A percentile compares a stretch with the other conserved stretches of the same genome.
These are phyloP conservation scores for Mycena crocata DNA, from an alignment of 768 basidiomycete genomes.

Conservation along the genomic window DNA sequence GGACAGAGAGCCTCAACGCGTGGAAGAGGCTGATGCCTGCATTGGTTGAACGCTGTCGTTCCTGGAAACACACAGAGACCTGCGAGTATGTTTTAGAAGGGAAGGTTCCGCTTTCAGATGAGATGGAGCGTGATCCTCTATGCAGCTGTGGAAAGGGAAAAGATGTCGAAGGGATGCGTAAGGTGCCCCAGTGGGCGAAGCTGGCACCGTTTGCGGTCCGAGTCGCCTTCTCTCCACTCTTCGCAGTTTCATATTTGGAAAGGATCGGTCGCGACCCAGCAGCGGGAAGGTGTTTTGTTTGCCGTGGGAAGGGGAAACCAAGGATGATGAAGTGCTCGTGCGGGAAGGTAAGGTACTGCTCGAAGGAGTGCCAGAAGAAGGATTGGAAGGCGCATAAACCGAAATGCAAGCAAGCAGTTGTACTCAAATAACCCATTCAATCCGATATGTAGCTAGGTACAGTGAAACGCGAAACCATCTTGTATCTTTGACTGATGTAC, in stretches of 20 bases:
- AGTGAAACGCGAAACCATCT: no score
- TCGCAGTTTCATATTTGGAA: slow-evolving; percentile 58
- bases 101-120: slow-evolving; percentile 52
- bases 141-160: slow-evolving; percentile 68
- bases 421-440: background rate
- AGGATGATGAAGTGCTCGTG: slow-evolving; percentile 44
- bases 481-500: no score
- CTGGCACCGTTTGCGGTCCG: slow-evolving; percentile 60
- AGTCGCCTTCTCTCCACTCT: slow-evolving; percentile 62
- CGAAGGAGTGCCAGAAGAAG: slow-evolving; percentile 47
- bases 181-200: slow-evolving; percentile 47
- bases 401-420: slow-evolving; percentile 11
- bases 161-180: slow-evolving; percentile 52
- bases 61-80: slow-evolving; percentile 57
- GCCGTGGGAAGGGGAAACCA: slow-evolving; percentile 44
- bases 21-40: slow-evolving; percentile 67
- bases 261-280: slow-evolving; percentile 38
- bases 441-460: no score
- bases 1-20: slow-evolving; percentile 51
- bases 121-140: slow-evolving; percentile 53
- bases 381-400: slow-evolving; percentile 52
- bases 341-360: slow-evolving; percentile 34
- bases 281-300: slow-evolving; percentile 42
- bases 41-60: slow-evolving; percentile 64
- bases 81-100: slow-evolving; percentile 58